Evolutionary conservation across 306 rosid genomes (phyloP).

Genomic region (Gynostemma pentaphyllum): DNA sequence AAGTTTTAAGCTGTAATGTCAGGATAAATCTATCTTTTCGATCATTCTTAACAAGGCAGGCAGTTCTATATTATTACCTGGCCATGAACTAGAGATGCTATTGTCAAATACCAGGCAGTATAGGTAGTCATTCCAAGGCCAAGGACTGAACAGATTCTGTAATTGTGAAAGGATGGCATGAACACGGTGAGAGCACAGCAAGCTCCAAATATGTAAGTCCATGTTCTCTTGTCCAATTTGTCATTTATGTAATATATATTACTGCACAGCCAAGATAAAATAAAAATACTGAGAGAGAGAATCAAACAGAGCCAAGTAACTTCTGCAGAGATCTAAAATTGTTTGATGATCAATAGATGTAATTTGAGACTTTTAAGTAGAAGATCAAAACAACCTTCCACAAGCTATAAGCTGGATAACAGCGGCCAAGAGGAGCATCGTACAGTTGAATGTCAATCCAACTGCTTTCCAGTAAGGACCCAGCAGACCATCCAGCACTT

Average conservation of each 20-base stretch:
- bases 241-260: too few relatives aligned
- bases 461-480: too few relatives aligned
- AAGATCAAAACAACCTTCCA: conserved; percentile 26
- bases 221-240: too few relatives aligned
- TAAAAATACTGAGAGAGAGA: too few relatives aligned
- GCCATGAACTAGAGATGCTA: conserved; percentile 39
- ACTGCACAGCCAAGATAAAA: conserved; percentile 1
- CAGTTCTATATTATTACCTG: conserved; percentile 21
- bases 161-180: conserved; percentile 54
- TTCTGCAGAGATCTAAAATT: too few relatives aligned
- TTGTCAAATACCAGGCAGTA: conserved; percentile 54
- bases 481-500: too few relatives aligned
- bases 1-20: too few relatives aligned
- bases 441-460: conserved; percentile 59
- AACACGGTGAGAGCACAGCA: conserved; percentile 64
- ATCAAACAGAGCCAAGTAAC: too few relatives aligned
- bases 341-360: too few relatives aligned
- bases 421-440: conserved; percentile 45
- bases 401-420: conserved; percentile 65
- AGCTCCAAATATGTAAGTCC: conserved; percentile 51
- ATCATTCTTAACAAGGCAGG: too few relatives aligned
- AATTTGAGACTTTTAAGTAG: too few relatives aligned
- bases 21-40: too few relatives aligned
- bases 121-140: conserved; percentile 59
- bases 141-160: conserved; percentile 55